Percentiles rank a stretch among this genome's conserved stretches.
These are phyloP conservation scores for Nemophila menziesii DNA, from an alignment of 257 asterid genomes.

Conservation along the genomic window DNA sequence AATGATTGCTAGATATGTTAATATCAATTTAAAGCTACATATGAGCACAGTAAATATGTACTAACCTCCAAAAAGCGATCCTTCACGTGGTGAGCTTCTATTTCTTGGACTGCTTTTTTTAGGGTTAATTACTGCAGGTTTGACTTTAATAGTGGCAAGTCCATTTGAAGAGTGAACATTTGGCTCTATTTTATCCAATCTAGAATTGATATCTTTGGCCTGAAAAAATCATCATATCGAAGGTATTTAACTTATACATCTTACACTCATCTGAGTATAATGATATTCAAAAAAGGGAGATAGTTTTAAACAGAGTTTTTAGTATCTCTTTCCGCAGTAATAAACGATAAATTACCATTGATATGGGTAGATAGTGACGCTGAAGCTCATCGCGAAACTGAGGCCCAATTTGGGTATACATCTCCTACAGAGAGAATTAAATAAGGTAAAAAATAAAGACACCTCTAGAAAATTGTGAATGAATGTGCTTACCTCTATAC, in stretches of 20 bases:
- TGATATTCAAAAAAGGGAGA: neutral
- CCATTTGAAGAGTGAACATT: constrained; percentile 65
- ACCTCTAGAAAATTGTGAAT: neutral
- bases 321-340: neutral
- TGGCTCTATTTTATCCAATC: constrained; percentile 91
- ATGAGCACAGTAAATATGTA: constrained; percentile 7
- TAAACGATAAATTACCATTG: constrained; percentile 43
- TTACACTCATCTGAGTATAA: constrained; percentile 6
- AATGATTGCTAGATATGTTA: neutral
- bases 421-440: constrained; percentile 45
- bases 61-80: constrained; percentile 94
- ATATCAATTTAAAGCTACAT: neutral
- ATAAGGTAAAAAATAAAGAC: neutral
- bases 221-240: constrained; percentile 33
- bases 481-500: constrained; percentile 65
- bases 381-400: constrained; percentile 93
- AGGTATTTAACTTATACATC: neutral
- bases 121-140: constrained; percentile 38
- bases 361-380: constrained; percentile 61
- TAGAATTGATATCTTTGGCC: constrained; percentile 79
- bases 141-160: constrained; percentile 42
- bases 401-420: constrained; percentile 85
- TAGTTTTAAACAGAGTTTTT: neutral
- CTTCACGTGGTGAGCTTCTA: constrained; percentile 65
- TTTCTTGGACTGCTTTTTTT: constrained; percentile 92